phyloP scores from a whole-genome alignment of 495 filamentous ascomycete species.

The Sporormia fimetaria region DNA sequence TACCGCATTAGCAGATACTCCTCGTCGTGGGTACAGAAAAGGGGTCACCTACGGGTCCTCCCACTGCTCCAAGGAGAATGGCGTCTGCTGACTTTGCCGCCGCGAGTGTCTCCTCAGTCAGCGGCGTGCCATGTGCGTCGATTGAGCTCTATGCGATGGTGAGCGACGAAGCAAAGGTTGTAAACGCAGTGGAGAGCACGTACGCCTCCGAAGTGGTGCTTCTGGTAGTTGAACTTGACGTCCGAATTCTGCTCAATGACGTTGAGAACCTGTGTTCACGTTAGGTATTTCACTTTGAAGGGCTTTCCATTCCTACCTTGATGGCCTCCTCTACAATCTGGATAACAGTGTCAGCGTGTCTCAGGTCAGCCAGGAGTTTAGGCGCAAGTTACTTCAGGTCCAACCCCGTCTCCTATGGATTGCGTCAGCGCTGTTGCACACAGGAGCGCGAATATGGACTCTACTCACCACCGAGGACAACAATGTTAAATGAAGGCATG shows the following conservation, averaged over 20 bases:
- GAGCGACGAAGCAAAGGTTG: not conserved
- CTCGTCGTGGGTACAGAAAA: not conserved
- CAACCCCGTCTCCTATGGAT: slow-evolving; percentile 72
- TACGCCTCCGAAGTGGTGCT: slow-evolving; percentile 89
- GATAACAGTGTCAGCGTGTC: not conserved
- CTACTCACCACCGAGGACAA: slow-evolving; percentile 25
- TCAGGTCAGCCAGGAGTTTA: not conserved
- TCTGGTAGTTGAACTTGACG: slow-evolving; percentile 78
- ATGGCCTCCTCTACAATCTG: slow-evolving; percentile 61
- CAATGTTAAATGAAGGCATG: slow-evolving; percentile 29
- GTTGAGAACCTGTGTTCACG: slow-evolving; percentile 50
- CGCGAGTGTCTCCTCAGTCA: slow-evolving; percentile 73
- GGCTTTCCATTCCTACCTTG: slow-evolving; percentile 49
- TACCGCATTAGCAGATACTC: slow-evolving; percentile 1
- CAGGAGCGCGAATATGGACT: not conserved
- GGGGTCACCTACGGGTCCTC: slow-evolving; percentile 57
- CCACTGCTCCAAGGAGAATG: slow-evolving; percentile 87
- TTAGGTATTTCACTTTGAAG: not conserved
- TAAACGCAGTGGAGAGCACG: slow-evolving; percentile 32
- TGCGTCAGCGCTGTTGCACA: slow-evolving; percentile 1
- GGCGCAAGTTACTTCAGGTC: slow-evolving; percentile 61
- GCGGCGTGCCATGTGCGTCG: slow-evolving; percentile 61
- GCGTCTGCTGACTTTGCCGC: slow-evolving; percentile 88
- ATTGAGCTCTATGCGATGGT: slow-evolving; percentile 60
- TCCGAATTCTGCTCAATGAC: slow-evolving; percentile 59